A percentile compares a stretch with the other conserved stretches of the same genome.
Conservation (phyloP, 805 yeast genomes). For the Wickerhamomyces queroliae region DNA sequence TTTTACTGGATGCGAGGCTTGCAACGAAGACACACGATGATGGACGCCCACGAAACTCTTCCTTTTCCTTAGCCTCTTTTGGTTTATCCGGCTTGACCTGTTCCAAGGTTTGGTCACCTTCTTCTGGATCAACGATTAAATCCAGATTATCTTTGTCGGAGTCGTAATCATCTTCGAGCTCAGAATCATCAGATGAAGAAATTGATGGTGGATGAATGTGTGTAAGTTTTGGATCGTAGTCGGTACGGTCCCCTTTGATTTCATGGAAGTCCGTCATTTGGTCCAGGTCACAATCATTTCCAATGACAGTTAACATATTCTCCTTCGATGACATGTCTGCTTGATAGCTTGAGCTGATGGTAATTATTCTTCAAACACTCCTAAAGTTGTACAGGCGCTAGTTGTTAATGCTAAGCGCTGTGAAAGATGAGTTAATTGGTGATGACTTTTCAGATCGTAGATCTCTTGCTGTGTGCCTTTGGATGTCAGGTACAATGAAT, state of each 20-base stretch:
- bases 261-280: not conserved
- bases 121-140: conserved; percentile 7
- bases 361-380: too few relatives aligned
- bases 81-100: conserved; percentile 16
- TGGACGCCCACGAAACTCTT: conserved; percentile 51
- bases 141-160: conserved; percentile 17
- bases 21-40: conserved; percentile 89
- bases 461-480: too few relatives aligned
- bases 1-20: conserved; percentile 54
- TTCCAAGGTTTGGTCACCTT: conserved; percentile 11
- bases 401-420: too few relatives aligned
- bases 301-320: conserved; percentile 4
- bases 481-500: too few relatives aligned
- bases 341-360: not conserved
- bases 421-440: too few relatives aligned
- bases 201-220: conserved; percentile 12
- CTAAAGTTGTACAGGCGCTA: too few relatives aligned
- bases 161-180: conserved; percentile 13
- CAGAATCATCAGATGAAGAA: conserved; percentile 19
- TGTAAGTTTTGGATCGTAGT: conserved; percentile 8
- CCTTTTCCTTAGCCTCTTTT: conserved; percentile 1
- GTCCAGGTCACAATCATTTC: not conserved
- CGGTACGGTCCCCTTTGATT: conserved; percentile 1
- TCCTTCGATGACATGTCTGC: conserved; percentile 5
- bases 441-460: too few relatives aligned